Evolutionary conservation across 2,329 filamentous ascomycete species (phyloP).

Genomic region (Pseudocercospora ulei): DNA sequence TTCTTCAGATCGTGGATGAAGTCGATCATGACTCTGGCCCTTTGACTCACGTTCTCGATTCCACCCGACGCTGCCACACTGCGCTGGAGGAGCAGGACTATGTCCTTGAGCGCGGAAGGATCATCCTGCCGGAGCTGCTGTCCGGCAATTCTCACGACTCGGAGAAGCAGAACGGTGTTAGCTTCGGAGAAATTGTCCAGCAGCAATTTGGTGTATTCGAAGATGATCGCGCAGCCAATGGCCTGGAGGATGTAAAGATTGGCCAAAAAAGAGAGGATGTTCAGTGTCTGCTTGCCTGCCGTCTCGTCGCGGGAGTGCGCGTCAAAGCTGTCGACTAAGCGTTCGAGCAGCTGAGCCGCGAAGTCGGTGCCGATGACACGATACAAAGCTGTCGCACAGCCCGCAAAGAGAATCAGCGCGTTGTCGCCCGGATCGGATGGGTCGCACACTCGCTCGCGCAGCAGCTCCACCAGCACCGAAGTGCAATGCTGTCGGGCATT

Average conservation of each 20-base stretch:
- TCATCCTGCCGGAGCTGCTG: conserved; percentile 80
- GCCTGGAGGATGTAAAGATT: conserved; percentile 90
- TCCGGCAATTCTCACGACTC: conserved; percentile 70
- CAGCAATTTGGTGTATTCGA: conserved; percentile 79
- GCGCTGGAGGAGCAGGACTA: conserved; percentile 68
- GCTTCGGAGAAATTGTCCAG: conserved; percentile 65
- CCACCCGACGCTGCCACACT: conserved; percentile 55
- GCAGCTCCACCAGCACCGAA: conserved; percentile 62
- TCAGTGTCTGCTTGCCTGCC: conserved; percentile 55
- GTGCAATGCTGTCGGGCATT: conserved; percentile 85
- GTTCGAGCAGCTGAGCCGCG: conserved; percentile 74
- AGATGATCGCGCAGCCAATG: conserved; percentile 69
- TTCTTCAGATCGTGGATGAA: conserved; percentile 91
- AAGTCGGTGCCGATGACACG: conserved; percentile 81
- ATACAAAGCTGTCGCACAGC: conserved; percentile 80
- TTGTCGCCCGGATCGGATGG: conserved; percentile 71
- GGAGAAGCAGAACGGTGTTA: conserved; percentile 79
- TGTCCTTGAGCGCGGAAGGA: conserved; percentile 76
- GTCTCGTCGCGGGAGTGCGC: conserved; percentile 34
- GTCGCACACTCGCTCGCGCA: conserved; percentile 71
- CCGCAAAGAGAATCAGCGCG: conserved; percentile 80
- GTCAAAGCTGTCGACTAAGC: conserved; percentile 65
- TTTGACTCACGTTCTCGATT: conserved; percentile 63
- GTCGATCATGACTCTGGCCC: conserved; percentile 96
- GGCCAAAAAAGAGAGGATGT: conserved; percentile 71